Percentiles rank a stretch among this genome's conserved stretches.
Evolutionary conservation across 2,329 filamentous ascomycete genomes (phyloP).

Genomic region (Colletotrichum lini): DNA sequence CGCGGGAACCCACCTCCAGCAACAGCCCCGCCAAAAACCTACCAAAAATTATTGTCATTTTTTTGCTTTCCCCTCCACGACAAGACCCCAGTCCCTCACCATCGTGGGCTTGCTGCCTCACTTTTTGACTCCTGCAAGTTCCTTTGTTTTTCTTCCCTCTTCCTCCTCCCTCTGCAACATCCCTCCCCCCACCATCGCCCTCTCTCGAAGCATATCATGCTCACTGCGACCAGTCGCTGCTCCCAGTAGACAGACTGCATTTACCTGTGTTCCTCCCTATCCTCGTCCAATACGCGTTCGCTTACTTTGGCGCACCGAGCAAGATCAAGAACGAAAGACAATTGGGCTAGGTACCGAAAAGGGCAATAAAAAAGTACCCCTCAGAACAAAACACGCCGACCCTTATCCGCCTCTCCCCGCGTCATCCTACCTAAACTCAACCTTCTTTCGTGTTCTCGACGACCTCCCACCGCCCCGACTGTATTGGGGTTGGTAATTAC

Average conservation of each 20-base stretch:
- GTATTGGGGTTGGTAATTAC: conserved; percentile 38
- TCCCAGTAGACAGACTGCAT: conserved; percentile 32
- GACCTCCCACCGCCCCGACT: conserved; percentile 37
- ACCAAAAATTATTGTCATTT: conserved; percentile 41
- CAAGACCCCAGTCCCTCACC: conserved; percentile 27
- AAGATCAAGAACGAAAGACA: conserved; percentile 18
- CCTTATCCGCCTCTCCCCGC: conserved; percentile 35
- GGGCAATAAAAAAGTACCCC: conserved; percentile 34
- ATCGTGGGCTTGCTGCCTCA: conserved; percentile 41
- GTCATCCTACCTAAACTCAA: conserved; percentile 25
- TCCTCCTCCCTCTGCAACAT: not conserved
- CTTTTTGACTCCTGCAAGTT: conserved; percentile 32
- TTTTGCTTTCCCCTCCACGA: conserved; percentile 40
- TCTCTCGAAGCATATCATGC: conserved; percentile 25
- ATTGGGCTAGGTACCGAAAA: conserved; percentile 21
- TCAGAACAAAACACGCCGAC: conserved; percentile 41
- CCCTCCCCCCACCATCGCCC: conserved; percentile 11
- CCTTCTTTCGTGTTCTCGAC: conserved; percentile 22
- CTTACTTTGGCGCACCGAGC: conserved; percentile 32
- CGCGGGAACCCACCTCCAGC: conserved; percentile 5
- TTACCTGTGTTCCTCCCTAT: conserved; percentile 23
- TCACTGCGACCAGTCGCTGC: conserved; percentile 16
- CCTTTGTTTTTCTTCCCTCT: conserved; percentile 27
- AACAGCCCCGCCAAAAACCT: conserved; percentile 40
- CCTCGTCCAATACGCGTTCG: conserved; percentile 28